phyloP scores from a whole-genome alignment of 257 asterid genomes.

The Solanum clarkiae region DNA sequence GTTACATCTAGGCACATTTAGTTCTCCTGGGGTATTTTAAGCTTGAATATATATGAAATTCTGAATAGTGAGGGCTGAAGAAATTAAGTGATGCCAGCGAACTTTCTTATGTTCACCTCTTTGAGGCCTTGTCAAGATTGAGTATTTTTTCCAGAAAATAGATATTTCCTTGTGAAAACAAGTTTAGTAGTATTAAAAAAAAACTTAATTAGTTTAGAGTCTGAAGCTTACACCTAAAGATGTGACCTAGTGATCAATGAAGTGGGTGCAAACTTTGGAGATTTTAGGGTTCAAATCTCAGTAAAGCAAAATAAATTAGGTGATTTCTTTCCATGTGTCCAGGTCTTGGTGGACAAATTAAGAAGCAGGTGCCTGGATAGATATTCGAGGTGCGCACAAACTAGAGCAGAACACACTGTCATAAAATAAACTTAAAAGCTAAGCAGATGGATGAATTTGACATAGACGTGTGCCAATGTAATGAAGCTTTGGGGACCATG shows the following conservation, averaged over 20 bases:
- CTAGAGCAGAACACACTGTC: background rate
- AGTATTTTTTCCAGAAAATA: background rate
- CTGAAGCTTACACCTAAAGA: background rate
- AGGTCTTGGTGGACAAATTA: background rate
- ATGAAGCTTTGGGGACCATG: background rate
- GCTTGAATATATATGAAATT: background rate
- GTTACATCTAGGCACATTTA: background rate
- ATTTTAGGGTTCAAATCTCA: background rate
- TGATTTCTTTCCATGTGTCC: background rate
- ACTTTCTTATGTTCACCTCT: background rate
- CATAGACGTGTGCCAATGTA: background rate
- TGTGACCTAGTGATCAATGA: background rate
- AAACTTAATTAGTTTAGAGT: background rate
- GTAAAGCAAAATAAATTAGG: background rate
- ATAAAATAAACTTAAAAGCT: background rate
- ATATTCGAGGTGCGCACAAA: background rate
- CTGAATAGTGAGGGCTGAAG: background rate
- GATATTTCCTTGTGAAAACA: background rate
- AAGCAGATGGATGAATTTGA: background rate
- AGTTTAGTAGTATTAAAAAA: background rate
- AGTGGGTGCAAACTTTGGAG: background rate
- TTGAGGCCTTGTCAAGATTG: background rate
- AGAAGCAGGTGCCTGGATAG: background rate
- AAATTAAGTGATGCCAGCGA: background rate
- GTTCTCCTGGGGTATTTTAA: background rate